phyloP scores from a whole-genome alignment of 495 filamentous ascomycete species.

The Xylaria cubensis region DNA sequence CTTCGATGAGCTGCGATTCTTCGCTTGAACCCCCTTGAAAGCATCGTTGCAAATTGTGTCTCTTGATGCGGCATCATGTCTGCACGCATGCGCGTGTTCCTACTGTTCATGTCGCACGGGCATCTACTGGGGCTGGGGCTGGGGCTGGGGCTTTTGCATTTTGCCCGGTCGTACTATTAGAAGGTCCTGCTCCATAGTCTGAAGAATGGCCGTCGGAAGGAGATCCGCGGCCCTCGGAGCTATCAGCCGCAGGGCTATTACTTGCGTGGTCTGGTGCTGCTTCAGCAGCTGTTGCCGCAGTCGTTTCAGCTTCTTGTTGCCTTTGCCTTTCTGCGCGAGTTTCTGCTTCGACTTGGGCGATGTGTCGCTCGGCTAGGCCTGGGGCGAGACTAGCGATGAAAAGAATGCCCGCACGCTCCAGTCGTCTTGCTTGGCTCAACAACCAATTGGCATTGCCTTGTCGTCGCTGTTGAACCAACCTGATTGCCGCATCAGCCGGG shows the following conservation, averaged over 20 bases:
- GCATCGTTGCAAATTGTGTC: conserved; percentile 6
- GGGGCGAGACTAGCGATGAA: conserved; percentile 87
- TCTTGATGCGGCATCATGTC: not conserved
- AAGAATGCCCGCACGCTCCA: conserved; percentile 78
- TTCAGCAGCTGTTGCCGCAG: conserved; percentile 35
- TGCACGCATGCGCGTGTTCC: not conserved
- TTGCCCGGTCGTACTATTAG: not conserved
- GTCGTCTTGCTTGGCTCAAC: conserved; percentile 62
- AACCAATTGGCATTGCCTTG: conserved; percentile 59
- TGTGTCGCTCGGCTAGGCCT: conserved; percentile 83
- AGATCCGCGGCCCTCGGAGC: conserved; percentile 1
- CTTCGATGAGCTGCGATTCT: not conserved
- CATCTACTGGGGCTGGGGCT: not conserved
- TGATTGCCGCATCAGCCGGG: conserved; percentile 60
- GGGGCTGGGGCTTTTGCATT: not conserved
- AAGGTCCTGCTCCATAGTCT: conserved; percentile 9
- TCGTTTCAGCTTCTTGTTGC: conserved; percentile 54
- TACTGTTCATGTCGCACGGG: not conserved
- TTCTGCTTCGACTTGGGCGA: conserved; percentile 69
- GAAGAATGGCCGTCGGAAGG: not conserved
- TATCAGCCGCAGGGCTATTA: not conserved
- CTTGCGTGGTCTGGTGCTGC: not conserved
- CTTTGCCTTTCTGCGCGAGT: conserved; percentile 61
- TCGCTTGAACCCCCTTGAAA: not conserved
- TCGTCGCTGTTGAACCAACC: conserved; percentile 60